A percentile compares a stretch with the other conserved stretches of the same genome.
These are phyloP conservation scores for Trichoderma reesei DNA, from an alignment of 495 filamentous ascomycete species.

Conservation along the genomic window DNA sequence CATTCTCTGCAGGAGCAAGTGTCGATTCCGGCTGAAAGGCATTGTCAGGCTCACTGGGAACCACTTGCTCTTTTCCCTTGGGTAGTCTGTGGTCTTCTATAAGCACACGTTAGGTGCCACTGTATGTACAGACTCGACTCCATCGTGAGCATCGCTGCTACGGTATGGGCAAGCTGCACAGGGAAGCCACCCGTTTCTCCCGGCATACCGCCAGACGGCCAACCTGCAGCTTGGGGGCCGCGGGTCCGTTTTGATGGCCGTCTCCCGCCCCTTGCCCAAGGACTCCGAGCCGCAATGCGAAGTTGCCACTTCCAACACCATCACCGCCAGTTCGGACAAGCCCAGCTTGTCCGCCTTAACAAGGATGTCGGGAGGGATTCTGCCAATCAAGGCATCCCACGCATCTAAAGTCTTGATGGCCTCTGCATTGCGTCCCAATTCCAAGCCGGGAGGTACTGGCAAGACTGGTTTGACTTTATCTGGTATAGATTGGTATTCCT, in stretches of 20 bases:
- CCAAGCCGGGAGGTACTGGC: not conserved
- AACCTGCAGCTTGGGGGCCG: not conserved
- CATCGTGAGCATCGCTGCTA: not conserved
- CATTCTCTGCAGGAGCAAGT: not conserved
- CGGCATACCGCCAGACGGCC: constrained; percentile 5
- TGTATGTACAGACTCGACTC: not conserved
- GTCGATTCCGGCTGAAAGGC: not conserved
- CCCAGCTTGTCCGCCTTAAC: not conserved
- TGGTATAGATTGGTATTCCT: not conserved
- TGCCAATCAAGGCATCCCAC: constrained; percentile 3
- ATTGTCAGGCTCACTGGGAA: not conserved
- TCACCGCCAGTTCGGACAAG: not conserved
- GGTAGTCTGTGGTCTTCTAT: too few relatives aligned
- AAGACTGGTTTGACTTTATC: not conserved
- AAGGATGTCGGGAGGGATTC: not conserved
- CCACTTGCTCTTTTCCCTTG: not conserved
- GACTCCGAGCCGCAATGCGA: not conserved
- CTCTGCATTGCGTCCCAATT: constrained; percentile 6
- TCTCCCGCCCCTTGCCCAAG: not conserved
- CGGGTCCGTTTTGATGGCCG: not conserved
- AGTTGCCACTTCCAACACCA: not conserved
- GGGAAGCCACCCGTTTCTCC: constrained; percentile 2
- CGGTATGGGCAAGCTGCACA: constrained; percentile 5
- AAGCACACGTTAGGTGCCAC: not conserved
- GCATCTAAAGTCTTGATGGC: not conserved